A percentile compares a stretch with the other conserved stretches of the same genome.
phyloP scores from a whole-genome alignment of 2,329 filamentous ascomycete genomes.

The Cordyceps cicadae region DNA sequence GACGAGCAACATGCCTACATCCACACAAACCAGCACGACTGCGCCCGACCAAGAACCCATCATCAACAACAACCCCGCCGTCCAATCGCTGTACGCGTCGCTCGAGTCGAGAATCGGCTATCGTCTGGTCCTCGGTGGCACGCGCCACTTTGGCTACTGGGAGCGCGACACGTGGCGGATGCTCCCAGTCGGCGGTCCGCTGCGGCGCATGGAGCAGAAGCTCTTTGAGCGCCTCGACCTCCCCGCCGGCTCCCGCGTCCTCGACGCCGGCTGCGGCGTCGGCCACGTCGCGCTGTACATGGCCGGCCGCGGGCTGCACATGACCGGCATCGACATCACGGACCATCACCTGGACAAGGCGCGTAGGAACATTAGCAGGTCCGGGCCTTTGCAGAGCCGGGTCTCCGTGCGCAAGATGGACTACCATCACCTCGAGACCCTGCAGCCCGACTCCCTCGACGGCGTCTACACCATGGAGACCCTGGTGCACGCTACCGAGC shows the following conservation, averaged over 20 bases:
- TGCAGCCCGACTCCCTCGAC: too few species aligned
- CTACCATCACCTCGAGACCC: too few species aligned
- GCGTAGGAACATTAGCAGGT: slow-evolving; percentile 11
- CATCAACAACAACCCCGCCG: slow-evolving; percentile 30
- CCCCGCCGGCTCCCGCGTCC: slow-evolving; percentile 30
- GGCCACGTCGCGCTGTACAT: slow-evolving; percentile 42
- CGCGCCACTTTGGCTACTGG: slow-evolving; percentile 43
- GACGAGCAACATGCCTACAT: background rate
- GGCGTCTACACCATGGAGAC: too few species aligned
- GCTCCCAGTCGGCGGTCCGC: slow-evolving; percentile 34
- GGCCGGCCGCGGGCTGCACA: slow-evolving; percentile 31
- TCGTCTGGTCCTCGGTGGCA: slow-evolving; percentile 35
- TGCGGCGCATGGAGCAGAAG: slow-evolving; percentile 43
- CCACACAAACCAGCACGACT: background rate
- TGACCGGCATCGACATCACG: slow-evolving; percentile 42
- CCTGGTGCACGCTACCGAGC: too few species aligned
- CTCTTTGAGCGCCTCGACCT: slow-evolving; percentile 32
- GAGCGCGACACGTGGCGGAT: slow-evolving; percentile 37
- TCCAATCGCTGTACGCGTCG: slow-evolving; percentile 38
- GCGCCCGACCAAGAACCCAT: slow-evolving; percentile 17
- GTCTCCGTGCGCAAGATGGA: too few species aligned
- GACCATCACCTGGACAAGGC: slow-evolving; percentile 39
- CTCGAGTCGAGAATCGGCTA: slow-evolving; percentile 39
- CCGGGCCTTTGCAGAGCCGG: too few species aligned
- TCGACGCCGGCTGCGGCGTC: slow-evolving; percentile 45